Conservation (phyloP, 345 rosid species). For the Hevea brasiliensis region DNA sequence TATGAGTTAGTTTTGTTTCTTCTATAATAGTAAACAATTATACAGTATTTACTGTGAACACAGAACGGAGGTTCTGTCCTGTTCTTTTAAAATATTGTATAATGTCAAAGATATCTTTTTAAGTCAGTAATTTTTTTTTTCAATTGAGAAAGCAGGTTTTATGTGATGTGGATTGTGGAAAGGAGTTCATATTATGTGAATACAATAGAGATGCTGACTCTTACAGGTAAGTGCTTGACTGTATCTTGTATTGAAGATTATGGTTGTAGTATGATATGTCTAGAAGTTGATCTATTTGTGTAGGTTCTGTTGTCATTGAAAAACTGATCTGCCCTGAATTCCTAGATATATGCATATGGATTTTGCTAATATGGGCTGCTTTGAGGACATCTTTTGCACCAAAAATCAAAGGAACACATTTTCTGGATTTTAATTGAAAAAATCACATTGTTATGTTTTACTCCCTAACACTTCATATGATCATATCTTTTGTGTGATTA, state of each 20-base stretch:
- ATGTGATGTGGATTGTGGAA: constrained; percentile 61
- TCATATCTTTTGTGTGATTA: background rate
- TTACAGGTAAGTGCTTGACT: constrained; percentile 51
- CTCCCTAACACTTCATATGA: background rate
- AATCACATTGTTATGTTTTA: background rate
- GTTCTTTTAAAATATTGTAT: background rate
- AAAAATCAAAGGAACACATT: background rate
- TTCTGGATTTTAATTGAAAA: background rate
- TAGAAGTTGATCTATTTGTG: background rate
- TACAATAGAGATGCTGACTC: constrained; percentile 98
- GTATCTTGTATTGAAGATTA: background rate
- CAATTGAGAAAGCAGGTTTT: constrained; percentile 56
- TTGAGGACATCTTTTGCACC: background rate
- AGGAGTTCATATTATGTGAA: constrained; percentile 90
- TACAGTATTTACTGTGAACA: background rate
- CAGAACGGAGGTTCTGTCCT: background rate
- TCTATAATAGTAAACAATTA: too few relatives aligned
- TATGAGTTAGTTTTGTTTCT: background rate
- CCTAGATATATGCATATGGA: background rate
- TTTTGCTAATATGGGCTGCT: background rate
- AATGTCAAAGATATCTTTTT: background rate
- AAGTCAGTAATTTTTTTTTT: background rate
- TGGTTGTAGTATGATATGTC: background rate
- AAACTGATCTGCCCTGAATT: background rate
- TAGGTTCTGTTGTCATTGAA: background rate